These are phyloP conservation scores for Annulohypoxylon bovei DNA, from an alignment of 495 filamentous ascomycete species.

Conservation along the genomic window DNA sequence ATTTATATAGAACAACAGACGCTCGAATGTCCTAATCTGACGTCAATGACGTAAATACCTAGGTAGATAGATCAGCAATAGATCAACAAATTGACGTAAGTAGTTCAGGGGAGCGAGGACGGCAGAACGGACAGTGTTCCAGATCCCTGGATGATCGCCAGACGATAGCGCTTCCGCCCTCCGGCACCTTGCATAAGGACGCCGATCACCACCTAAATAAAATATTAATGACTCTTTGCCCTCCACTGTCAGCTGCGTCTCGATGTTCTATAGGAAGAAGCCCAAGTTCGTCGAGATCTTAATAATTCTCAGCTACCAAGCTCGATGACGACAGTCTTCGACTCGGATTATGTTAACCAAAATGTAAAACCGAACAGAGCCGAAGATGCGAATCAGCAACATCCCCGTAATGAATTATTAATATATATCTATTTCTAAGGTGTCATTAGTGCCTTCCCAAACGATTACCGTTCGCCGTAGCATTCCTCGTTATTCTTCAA, in stretches of 20 bases:
- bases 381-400: too few relatives aligned
- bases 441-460: not conserved
- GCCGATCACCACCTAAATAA: constrained; percentile 5
- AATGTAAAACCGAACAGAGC: too few relatives aligned
- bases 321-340: not conserved
- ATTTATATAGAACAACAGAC: too few relatives aligned
- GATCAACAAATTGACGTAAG: not conserved
- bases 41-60: not conserved
- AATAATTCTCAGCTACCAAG: not conserved
- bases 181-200: not conserved
- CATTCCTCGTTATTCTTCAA: constrained; percentile 42
- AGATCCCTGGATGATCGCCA: constrained; percentile 15
- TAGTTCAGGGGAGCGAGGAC: not conserved
- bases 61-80: not conserved
- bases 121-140: not conserved
- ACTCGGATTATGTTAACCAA: not conserved
- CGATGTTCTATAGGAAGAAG: too few relatives aligned
- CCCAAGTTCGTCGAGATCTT: not conserved
- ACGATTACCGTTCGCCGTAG: constrained; percentile 37
- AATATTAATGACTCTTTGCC: too few relatives aligned
- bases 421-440: constrained; percentile 24
- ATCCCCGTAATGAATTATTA: constrained; percentile 20
- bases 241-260: too few relatives aligned
- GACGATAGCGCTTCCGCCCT: not conserved
- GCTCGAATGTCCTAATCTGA: not conserved